A percentile compares a stretch with the other conserved stretches of the same genome.
phyloP scores from a whole-genome alignment of 2,329 filamentous ascomycete species.

The Drechslerella coelobrocha region DNA sequence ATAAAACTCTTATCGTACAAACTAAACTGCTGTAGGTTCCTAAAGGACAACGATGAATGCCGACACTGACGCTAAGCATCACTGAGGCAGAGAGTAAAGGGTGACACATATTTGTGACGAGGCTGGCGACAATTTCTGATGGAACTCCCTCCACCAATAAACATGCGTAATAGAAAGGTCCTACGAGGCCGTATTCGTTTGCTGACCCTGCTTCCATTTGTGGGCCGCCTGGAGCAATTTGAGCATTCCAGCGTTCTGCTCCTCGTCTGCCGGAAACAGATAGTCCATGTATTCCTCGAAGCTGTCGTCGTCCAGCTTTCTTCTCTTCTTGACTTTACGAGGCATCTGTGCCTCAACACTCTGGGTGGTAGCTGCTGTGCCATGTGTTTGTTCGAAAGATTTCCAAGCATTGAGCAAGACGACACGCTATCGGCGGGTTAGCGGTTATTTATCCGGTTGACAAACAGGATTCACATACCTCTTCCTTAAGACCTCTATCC shows the following conservation, averaged over 20 bases:
- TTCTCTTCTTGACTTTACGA: constrained; percentile 85
- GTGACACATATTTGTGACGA: not conserved
- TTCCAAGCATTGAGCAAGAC: constrained; percentile 90
- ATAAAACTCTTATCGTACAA: constrained; percentile 44
- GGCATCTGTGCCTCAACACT: constrained; percentile 94
- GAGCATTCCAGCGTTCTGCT: constrained; percentile 80
- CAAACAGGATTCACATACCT: constrained; percentile 61
- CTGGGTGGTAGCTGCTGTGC: constrained; percentile 74
- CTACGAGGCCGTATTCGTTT: constrained; percentile 56
- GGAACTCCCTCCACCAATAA: not conserved
- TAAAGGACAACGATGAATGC: not conserved
- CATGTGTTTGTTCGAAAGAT: constrained; percentile 87
- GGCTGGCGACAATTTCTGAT: too few species aligned
- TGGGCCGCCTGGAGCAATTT: constrained; percentile 84
- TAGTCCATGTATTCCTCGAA: constrained; percentile 98
- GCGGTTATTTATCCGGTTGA: constrained; percentile 5
- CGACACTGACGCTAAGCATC: not conserved
- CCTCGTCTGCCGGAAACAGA: constrained; percentile 93
- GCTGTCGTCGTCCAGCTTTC: constrained; percentile 87
- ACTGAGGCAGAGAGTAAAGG: not conserved
- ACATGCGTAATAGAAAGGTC: not conserved
- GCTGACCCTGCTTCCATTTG: constrained; percentile 78
- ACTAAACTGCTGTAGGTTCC: constrained; percentile 17
- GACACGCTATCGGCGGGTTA: constrained; percentile 67
- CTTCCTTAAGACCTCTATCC: constrained; percentile 87